Base-by-base conservation (phyloP, 805 yeast genomes). In the Ogataea pini region DNA sequence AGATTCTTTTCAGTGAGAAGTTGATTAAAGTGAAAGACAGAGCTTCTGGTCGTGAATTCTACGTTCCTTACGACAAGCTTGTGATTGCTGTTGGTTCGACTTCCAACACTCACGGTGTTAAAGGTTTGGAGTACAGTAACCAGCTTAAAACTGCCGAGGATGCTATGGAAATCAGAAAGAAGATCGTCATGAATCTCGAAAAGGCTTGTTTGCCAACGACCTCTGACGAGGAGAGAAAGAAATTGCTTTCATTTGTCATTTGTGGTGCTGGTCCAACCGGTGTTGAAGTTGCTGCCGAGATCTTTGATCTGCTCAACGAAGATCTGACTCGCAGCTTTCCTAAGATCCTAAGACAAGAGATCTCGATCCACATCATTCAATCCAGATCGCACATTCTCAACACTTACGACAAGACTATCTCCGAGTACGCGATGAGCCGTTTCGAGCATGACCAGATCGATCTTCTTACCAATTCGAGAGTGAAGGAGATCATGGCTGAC, bases 211-310 rank as follows among this genome's bases (percentile, higher is more conserved):
- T 83, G 54, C 88, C 88, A 46, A 78, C 86, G 0, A 80, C 86
- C 0, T 52, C 82, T 1, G 84, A 79, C 53, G 84, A 75, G 38
- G 86, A 83, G 59, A 77, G 88, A 54, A 79, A 79, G 58, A 75
- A 74, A 49, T 63, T 83, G 50, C 70, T 83, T 40, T 77, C 83
- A 44, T 82, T 83, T 63, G 86, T 82, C 12, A 77, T 83, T 28
- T 82, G 87, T 63, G 89, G 89, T 52, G 89, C 88, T 51, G 89
- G 89, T 37, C 87, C 89, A 46, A 83, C 89, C 1, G 89, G 89
- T 57, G 86, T 81, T 29, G 89, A 83, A 61, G 76, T 83, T 57
- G 89, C 89, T 25, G 86, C 89, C 27, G 89, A 83, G 64, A 77
- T 83, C 24, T 82, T 71, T 55, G 89, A 83, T 58, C 63, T 83